These are phyloP conservation scores for Epichloe typhina DNA, from an alignment of 2,329 filamentous ascomycete genomes.

Conservation along the genomic window DNA sequence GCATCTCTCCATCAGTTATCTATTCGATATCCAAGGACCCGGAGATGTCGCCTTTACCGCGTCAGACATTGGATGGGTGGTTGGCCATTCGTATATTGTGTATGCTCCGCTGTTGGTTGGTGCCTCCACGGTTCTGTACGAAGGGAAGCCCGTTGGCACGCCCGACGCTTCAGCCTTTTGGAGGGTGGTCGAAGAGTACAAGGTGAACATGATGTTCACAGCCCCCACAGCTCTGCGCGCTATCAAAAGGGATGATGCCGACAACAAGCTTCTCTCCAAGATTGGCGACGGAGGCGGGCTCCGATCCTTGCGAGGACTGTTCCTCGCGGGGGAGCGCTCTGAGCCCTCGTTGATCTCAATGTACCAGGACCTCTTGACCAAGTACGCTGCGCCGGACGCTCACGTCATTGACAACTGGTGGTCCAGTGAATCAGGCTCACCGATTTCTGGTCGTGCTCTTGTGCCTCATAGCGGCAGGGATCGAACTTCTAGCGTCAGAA, in stretches of 20 bases:
- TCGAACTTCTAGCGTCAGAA: conserved; percentile 28
- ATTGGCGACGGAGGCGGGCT: conserved; percentile 57
- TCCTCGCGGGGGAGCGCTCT: conserved; percentile 73
- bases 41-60: conserved; percentile 65
- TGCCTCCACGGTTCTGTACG: conserved; percentile 76
- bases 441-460: conserved; percentile 42
- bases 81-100: conserved; percentile 62
- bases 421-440: conserved; percentile 46
- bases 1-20: conserved; percentile 66
- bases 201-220: conserved; percentile 73
- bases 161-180: conserved; percentile 81
- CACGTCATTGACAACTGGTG: conserved; percentile 48
- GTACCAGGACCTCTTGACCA: conserved; percentile 60
- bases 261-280: conserved; percentile 50
- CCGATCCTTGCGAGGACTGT: conserved; percentile 59
- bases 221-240: conserved; percentile 79
- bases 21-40: conserved; percentile 72
- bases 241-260: conserved; percentile 73
- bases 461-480: conserved; percentile 45
- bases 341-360: conserved; percentile 74
- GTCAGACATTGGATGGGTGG: conserved; percentile 79
- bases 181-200: conserved; percentile 74
- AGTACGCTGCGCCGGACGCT: conserved; percentile 50
- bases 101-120: conserved; percentile 79
- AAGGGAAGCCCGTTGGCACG: conserved; percentile 88